Percentiles rank a stretch among this genome's conserved stretches.
Evolutionary conservation across 257 asterid species (phyloP).

Genomic region (Solanum chiquidenum): DNA sequence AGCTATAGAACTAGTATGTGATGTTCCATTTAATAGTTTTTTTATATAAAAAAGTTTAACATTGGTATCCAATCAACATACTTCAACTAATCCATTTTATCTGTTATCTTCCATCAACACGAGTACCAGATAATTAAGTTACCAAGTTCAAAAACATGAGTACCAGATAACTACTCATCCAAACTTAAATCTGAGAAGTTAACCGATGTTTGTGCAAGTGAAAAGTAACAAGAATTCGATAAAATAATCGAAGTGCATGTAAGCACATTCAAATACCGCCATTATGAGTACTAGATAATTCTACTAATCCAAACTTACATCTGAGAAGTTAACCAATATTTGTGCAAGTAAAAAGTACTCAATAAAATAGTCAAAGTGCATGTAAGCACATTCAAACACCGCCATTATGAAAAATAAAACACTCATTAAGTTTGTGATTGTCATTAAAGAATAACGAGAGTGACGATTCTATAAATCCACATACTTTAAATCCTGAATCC

Average conservation of each 20-base stretch:
- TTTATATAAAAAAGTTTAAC: background rate
- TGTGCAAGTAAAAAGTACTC: background rate
- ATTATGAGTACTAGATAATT: background rate
- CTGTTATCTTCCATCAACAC: background rate
- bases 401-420: background rate
- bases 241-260: background rate
- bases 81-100: background rate
- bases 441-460: background rate
- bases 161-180: background rate
- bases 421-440: background rate
- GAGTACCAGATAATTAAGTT: background rate
- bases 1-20: background rate
- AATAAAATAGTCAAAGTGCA: background rate
- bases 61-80: background rate
- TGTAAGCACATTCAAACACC: background rate
- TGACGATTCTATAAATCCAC: background rate
- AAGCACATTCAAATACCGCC: background rate
- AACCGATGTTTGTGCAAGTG: background rate
- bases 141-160: background rate
- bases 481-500: background rate
- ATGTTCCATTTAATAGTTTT: background rate
- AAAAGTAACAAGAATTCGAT: background rate
- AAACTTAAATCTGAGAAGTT: background rate
- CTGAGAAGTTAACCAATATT: background rate
- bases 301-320: background rate